Evolutionary conservation across 169 alveolate species (phyloP), one percentile per base, ranked within the genome.

Genomic region (Cryptosporidium xiaoi): DNA sequence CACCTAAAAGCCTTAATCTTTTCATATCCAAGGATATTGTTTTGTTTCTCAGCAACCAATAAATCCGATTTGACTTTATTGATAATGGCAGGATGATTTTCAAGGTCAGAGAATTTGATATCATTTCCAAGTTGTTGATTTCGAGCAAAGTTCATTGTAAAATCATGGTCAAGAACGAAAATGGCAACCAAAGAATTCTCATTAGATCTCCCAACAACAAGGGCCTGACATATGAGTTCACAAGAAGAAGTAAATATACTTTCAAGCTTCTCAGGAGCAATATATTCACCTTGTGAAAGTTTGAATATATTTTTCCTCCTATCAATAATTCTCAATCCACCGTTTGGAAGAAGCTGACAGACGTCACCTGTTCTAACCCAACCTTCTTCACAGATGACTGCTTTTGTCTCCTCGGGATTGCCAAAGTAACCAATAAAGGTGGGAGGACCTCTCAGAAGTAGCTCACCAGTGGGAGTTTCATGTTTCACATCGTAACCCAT

Each of bases 271-370:
- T 97, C 99, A 8, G 98, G 99, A 44, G 99, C 96, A 18, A 97
- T 97, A 90, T 97, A 97, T 90, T 97, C 99, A 1, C 99, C 99
- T 91, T 97, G 98, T 0, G 97, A 87, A 71, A 97, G 95, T 87
- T 97, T 97, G 91, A 97, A 97, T n/a, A 97, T 94, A 92, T 96
- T 96, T 90, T 97, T 97, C 66, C 94, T 96, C 53, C 99, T 93
- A 91, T 97, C 99, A 58, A 97, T 94, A 62, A 97, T 91, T 71
- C 94, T 92, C 6, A 97, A 62, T 6, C 97, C 95, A 6, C 96
- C 96, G 82, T 92, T 94, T 27, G 77, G 91, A 64, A 83, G 93
- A n/a, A 92, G 84, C 36, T 91, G 93, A 5, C 95, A 98, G 51
- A 97, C 91, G 67, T 97, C 99, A 0, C 99, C 99, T 12, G 99